Base-by-base conservation (phyloP, 306 rosid species). In the Senna tora region DNA sequence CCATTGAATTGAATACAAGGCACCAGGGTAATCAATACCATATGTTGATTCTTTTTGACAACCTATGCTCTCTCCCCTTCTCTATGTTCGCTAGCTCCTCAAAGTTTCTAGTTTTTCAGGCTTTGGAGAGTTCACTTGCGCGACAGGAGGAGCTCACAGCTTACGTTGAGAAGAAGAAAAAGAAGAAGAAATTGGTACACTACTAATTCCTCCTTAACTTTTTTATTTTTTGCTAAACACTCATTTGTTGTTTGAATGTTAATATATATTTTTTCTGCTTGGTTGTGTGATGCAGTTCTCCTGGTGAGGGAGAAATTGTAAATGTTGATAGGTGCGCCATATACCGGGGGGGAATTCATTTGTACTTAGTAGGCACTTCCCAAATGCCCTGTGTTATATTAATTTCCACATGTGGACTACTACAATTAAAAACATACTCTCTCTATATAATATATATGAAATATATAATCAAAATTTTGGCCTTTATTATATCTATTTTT, bases 141-240 rank as follows among this genome's bases (percentile, higher is more conserved):
- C 60, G 62, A 49, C 96, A 91, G 74, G 89, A 81, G 42, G 91
- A 89, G 76, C 84, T 94, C 46, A 38, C 89, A 19, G 87, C 95
- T 55, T 87, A 82, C 69, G 38, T 92, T 59, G 96, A 90, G 46
- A 79, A 80, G 22, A 89, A 83, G 79, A 89, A 89, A 57, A 83
- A 74, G 75, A 89, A 79, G 74, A 82, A 80, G 78, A 71, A n/a
- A 19, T 61, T 74, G 60, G 84, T 83, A 62, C n/a, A 49, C 64
- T 6, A 21, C 63, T 49, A 16, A 52, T 28, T 16, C 68, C 71
- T 16, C 68, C 71, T 15, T 21, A 33, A 58, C 66, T 69, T n/a
- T n/a, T n/a, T n/a, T n/a, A n/a, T n/a, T n/a, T n/a, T n/a, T 63
- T 69, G 47, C 57, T 38, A 5, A 46, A 67, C 17, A 49, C 33